These are phyloP conservation scores for Trifolium subterraneum DNA, from an alignment of 306 rosid genomes.

Conservation along the genomic window DNA sequence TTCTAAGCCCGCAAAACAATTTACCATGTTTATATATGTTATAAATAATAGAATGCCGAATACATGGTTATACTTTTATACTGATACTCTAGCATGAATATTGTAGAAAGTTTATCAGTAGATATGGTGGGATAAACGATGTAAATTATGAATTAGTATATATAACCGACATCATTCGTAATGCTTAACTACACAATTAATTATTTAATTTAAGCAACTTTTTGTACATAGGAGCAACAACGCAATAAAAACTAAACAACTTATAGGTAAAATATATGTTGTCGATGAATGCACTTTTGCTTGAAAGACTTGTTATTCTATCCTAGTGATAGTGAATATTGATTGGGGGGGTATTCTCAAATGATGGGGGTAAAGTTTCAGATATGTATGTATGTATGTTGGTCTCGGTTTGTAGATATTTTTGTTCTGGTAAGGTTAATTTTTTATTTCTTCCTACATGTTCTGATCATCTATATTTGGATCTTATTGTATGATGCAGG, in stretches of 20 bases:
- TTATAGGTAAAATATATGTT: too few relatives aligned
- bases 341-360: too few relatives aligned
- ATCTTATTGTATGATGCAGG: constrained; percentile 55
- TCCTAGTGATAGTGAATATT: too few relatives aligned
- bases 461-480: constrained; percentile 35
- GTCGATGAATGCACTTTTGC: too few relatives aligned
- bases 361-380: too few relatives aligned
- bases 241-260: not conserved
- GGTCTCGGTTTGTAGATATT: too few relatives aligned
- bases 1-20: not conserved
- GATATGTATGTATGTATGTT: too few relatives aligned
- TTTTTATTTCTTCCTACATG: too few relatives aligned
- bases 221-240: not conserved
- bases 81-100: constrained; percentile 4
- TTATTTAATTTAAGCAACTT: constrained; percentile 15
- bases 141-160: not conserved
- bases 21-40: constrained; percentile 10
- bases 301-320: too few relatives aligned
- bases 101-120: constrained; percentile 1
- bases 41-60: not conserved
- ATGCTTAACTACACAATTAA: not conserved
- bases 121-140: constrained; percentile 23
- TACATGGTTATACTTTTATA: not conserved
- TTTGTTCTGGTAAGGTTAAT: too few relatives aligned
- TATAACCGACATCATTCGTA: not conserved